These are phyloP conservation scores for Herpetospermum pedunculosum DNA, from an alignment of 306 rosid genomes.

Conservation along the genomic window DNA sequence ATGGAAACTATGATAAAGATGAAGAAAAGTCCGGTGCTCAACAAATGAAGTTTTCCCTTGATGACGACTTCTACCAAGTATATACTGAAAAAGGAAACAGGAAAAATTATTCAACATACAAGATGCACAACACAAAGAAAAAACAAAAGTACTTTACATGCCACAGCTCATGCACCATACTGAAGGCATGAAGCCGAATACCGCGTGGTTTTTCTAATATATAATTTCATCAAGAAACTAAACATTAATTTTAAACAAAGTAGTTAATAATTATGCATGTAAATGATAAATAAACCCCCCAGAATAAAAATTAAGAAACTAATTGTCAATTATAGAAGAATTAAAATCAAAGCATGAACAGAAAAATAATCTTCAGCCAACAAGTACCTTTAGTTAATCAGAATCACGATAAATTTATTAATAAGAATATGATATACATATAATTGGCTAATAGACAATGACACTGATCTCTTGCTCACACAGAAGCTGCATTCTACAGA, in stretches of 20 bases:
- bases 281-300: background rate
- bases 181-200: background rate
- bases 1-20: conserved; percentile 91
- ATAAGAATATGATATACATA: background rate
- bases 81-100: conserved; percentile 30
- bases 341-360: background rate
- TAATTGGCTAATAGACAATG: background rate
- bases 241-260: background rate
- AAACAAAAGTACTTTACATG: background rate
- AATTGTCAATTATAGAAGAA: background rate
- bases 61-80: conserved; percentile 40
- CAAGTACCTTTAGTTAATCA: background rate
- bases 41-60: conserved; percentile 93
- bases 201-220: background rate
- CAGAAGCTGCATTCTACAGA: background rate
- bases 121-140: background rate
- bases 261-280: background rate
- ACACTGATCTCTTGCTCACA: background rate
- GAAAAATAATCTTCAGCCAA: background rate
- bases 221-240: background rate
- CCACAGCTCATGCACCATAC: background rate
- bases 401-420: background rate
- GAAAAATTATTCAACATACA: background rate
- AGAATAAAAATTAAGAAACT: background rate
- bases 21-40: conserved; percentile 91